Percentiles rank a stretch among this genome's conserved stretches.
These are phyloP conservation scores for Aspergillus jensenii DNA, from an alignment of 2,329 filamentous ascomycete species.

Conservation along the genomic window DNA sequence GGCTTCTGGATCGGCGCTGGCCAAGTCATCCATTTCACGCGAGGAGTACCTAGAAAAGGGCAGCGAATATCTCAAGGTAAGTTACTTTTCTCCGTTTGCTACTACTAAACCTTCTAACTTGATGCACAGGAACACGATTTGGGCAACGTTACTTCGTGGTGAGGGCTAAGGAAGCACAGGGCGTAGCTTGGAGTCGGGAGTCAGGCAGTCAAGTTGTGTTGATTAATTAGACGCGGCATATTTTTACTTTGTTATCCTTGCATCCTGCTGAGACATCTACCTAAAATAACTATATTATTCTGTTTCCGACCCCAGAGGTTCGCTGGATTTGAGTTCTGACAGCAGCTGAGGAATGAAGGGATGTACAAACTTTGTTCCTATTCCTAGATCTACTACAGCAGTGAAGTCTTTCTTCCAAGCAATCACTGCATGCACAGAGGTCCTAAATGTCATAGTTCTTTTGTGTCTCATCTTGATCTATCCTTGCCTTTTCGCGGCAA, in stretches of 20 bases:
- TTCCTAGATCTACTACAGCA: too few relatives aligned
- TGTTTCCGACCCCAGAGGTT: too few relatives aligned
- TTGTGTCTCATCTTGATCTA: not conserved
- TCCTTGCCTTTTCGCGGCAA: not conserved
- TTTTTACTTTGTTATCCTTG: not conserved
- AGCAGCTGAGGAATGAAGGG: not conserved
- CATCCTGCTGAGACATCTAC: not conserved
- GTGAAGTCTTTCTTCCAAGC: too few relatives aligned
- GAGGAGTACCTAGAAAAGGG: constrained; percentile 92
- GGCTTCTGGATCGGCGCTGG: constrained; percentile 62
- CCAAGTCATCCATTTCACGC: constrained; percentile 66
- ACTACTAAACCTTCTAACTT: not conserved
- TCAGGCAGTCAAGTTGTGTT: not conserved
- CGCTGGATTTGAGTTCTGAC: too few relatives aligned
- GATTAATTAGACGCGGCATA: not conserved
- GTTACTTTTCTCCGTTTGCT: not conserved
- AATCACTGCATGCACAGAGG: too few relatives aligned
- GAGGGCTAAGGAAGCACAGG: constrained; percentile 1
- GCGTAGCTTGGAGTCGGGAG: not conserved
- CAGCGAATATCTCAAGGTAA: constrained; percentile 83
- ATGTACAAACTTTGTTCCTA: not conserved
- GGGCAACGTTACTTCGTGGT: constrained; percentile 36
- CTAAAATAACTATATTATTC: too few relatives aligned
- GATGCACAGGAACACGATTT: constrained; percentile 36
- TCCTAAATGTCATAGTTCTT: too few relatives aligned